Evolutionary conservation across 208 protist genomes (phyloP).

Genomic region (Histomonas meleagridis): DNA sequence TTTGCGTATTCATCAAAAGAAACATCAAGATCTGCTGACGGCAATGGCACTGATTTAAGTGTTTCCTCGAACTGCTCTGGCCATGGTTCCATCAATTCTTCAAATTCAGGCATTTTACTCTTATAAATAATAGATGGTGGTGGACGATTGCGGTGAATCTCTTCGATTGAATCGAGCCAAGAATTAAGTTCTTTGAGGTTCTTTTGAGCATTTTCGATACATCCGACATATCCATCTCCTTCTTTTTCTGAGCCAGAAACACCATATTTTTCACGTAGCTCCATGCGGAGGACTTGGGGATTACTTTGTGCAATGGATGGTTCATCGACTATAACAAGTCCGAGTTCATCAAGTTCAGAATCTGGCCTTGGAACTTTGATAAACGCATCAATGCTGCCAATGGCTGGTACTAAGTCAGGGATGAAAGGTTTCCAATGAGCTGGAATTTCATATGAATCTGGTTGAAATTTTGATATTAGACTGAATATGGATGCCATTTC

Average conservation of each 20-base stretch:
- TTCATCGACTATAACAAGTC: not conserved
- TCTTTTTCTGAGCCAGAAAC: not conserved
- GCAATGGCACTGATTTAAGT: constrained; percentile 68
- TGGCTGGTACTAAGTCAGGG: not conserved
- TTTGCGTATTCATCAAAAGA: constrained; percentile 76
- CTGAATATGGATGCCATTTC: not conserved
- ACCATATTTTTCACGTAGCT: not conserved
- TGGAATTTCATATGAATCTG: not conserved
- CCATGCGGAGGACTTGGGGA: not conserved
- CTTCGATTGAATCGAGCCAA: not conserved
- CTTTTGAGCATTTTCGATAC: not conserved
- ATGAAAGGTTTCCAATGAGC: constrained; percentile 4
- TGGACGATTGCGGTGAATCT: constrained; percentile 13
- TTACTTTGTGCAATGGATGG: not conserved
- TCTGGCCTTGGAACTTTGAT: constrained; percentile 34
- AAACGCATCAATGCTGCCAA: constrained; percentile 30
- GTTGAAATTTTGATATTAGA: not conserved
- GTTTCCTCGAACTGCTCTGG: constrained; percentile 75
- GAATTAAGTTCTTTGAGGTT: not conserved
- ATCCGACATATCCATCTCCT: not conserved
- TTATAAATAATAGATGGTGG: not conserved
- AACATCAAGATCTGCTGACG: constrained; percentile 70
- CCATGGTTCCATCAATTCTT: constrained; percentile 59
- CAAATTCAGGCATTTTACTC: not conserved
- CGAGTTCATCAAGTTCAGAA: not conserved